Evolutionary conservation across 2,329 filamentous ascomycete genomes (phyloP), one percentile per base, ranked within the genome.

Genomic region (Fusarium agapanthi): DNA sequence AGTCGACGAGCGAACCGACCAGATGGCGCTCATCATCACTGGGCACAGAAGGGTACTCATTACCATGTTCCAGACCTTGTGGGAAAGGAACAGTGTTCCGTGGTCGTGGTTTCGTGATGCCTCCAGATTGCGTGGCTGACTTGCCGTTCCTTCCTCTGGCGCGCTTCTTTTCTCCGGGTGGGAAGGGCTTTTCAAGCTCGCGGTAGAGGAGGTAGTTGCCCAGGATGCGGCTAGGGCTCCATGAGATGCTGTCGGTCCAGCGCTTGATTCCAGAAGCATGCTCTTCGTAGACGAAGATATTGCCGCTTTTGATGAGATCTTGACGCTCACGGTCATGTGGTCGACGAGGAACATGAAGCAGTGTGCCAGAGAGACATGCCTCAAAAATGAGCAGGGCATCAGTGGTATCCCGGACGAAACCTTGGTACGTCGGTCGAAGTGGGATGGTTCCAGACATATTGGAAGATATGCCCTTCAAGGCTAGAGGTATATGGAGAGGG

Each of bases 261-360:
- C 95, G 88, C 84, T 97, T 97, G 83, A 97, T 97, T 10, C 94
- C 94, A 0, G 95, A 97, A 0, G 93, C 91, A 69, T 94, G 92
- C 80, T 97, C 94, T 78, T 97, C 94, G 81, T 97, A 98, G 73
- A 97, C 93, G 82, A 97, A 96, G 51, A 97, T 89, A 74, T 92
- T 92, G 40, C 95, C 95, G 75, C 94, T 97, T 74, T 89, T 89
- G 79, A 97, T 96, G 57, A 97, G 88, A 26, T 89, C 87, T 30
- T 87, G 86, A 57, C 95, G 88, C 82, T 97, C 95, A 57, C 94
- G 88, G 77, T 97, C 95, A 80, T 97, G 94, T 3, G 95, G 95
- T 59, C 95, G 88, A 55, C 95, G 91, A 24, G 93, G 90, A 26
- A 96, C 93, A 80, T 96, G 94, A 54, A 88, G 88, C 14, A 95